Evolutionary conservation across 768 basidiomycete species (phyloP).

Genomic region (Leccinum olivaceopallidum): DNA sequence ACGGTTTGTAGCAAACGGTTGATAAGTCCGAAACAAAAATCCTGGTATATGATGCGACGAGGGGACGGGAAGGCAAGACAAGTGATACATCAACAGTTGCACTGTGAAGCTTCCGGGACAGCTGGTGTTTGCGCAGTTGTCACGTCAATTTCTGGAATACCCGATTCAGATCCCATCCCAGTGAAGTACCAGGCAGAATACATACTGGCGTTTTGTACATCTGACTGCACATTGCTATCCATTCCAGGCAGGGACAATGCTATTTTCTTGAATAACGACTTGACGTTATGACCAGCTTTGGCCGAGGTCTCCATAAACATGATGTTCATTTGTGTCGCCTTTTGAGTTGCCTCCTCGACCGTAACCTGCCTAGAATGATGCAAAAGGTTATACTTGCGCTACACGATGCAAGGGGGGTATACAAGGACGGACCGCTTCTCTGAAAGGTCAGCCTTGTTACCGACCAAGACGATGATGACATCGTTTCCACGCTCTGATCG

Average conservation of each 20-base stretch:
- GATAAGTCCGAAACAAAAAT: slow-evolving; percentile 29
- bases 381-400: slow-evolving; percentile 10
- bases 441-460: slow-evolving; percentile 98
- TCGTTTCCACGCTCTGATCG: slow-evolving; percentile 96
- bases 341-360: slow-evolving; percentile 92
- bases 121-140: slow-evolving; percentile 66
- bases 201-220: slow-evolving; percentile 53
- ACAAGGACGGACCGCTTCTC: slow-evolving; percentile 82
- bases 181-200: slow-evolving; percentile 4
- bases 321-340: slow-evolving; percentile 86
- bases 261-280: slow-evolving; percentile 98
- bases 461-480: slow-evolving; percentile 97
- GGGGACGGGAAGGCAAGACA: background rate
- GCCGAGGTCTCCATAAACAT: slow-evolving; percentile 99
- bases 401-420: background rate
- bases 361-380: slow-evolving; percentile 86
- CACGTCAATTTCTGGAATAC: slow-evolving; percentile 82
- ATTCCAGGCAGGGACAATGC: slow-evolving; percentile 97
- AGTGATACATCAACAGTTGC: slow-evolving; percentile 61
- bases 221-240: slow-evolving; percentile 74
- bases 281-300: slow-evolving; percentile 99
- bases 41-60: slow-evolving; percentile 28
- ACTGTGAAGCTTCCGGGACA: slow-evolving; percentile 85
- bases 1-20: slow-evolving; percentile 17
- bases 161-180: slow-evolving; percentile 7